phyloP scores from a whole-genome alignment of 2,329 filamentous ascomycete genomes.

The Pestalotiopsis sp. region DNA sequence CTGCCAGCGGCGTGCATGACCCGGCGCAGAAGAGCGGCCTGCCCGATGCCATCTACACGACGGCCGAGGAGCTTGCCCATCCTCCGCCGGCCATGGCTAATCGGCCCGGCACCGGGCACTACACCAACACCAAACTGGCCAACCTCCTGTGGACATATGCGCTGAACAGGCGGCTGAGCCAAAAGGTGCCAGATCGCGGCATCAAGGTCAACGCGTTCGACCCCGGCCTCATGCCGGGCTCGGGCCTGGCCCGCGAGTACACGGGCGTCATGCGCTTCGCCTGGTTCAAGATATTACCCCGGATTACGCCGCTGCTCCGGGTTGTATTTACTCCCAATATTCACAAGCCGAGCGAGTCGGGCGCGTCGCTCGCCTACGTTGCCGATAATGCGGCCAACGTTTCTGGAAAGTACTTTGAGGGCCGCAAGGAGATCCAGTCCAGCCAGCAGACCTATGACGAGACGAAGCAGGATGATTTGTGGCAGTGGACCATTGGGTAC shows the following conservation, averaged over 20 bases:
- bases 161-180: slow-evolving; percentile 37
- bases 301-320: slow-evolving; percentile 37
- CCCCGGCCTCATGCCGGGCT: slow-evolving; percentile 52
- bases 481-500: too few relatives aligned
- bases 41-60: slow-evolving; percentile 38
- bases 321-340: slow-evolving; percentile 35
- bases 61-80: slow-evolving; percentile 46
- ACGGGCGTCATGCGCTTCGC: slow-evolving; percentile 30
- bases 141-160: slow-evolving; percentile 53
- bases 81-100: slow-evolving; percentile 29
- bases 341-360: slow-evolving; percentile 23
- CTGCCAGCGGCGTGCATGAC: slow-evolving; percentile 48
- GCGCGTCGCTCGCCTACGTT: too few relatives aligned
- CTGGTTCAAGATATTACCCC: slow-evolving; percentile 37
- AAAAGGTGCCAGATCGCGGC: slow-evolving; percentile 18
- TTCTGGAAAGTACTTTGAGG: too few relatives aligned
- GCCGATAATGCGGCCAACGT: too few relatives aligned
- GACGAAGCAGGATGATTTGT: too few relatives aligned
- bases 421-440: too few relatives aligned
- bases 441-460: too few relatives aligned
- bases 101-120: slow-evolving; percentile 40
- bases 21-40: slow-evolving; percentile 41
- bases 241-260: slow-evolving; percentile 41
- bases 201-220: slow-evolving; percentile 46
- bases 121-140: slow-evolving; percentile 46